Evolutionary conservation across 345 rosid genomes (phyloP), one percentile per base, ranked within the genome.

Genomic region (Syzygium jambos): DNA sequence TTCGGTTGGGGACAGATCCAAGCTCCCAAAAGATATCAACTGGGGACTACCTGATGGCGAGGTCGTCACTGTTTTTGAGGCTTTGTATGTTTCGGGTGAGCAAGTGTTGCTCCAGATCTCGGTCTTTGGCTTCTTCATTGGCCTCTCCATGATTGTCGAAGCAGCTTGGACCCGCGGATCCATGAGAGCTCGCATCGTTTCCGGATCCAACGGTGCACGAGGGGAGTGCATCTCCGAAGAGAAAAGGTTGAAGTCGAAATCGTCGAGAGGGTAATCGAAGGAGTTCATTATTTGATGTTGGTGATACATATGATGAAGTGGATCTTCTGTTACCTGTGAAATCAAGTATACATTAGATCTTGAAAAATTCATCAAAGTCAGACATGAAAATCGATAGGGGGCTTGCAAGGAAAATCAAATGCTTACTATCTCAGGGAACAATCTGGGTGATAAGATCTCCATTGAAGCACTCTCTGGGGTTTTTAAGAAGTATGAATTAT

Each of bases 11-110:
- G 92, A 49, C 7, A 91, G 87, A 52, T 49, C 85, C 10, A 86
- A 86, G 52, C 87, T 93, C 23, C 90, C 90, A 59, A 92, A 93
- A 78, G 94, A 92, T 85, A 92, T 92, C 27, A 92, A 89, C 9
- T 88, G 91, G 84, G 95, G 87, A 61, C 89, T 90, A 11, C 92
- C 87, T 25, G 93, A 91, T 80, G 87, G 54, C 23, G 92, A 52
- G 85, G 89, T 14, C 84, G 52, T 88, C 19, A 89, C 87, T 55
- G 90, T 84, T 17, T 23, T 16, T 0, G 43, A 43, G 56, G 86
- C 56, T 65, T 85, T 11, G 23, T 52, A 10, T 52, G 54, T 29
- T 84, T 86, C 84, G 9, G 85, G 63, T 65, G 88, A 88, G 87
- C 91, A 83, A 87, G 91, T 87, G 86, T 56, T 88, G 91, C 93